phyloP scores from a whole-genome alignment of 2,329 filamentous ascomycete species.

The Spiromastix sp. region DNA sequence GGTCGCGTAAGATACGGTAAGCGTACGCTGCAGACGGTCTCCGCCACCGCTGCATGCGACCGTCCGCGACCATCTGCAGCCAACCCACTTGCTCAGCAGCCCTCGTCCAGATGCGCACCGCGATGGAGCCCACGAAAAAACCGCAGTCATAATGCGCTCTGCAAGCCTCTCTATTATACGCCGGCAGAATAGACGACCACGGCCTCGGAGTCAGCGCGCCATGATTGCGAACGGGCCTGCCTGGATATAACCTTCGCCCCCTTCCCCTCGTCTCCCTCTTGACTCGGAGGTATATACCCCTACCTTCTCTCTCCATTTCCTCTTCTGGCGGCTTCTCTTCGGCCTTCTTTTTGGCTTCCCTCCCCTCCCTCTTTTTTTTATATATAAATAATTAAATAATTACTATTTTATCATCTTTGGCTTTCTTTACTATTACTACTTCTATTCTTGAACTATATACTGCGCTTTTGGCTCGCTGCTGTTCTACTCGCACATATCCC shows the following conservation, averaged over 20 bases:
- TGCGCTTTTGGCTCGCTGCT: not conserved
- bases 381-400: conserved; percentile 5
- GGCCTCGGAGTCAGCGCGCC: conserved; percentile 7
- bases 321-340: conserved; percentile 11
- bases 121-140: not conserved
- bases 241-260: conserved; percentile 12
- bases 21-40: not conserved
- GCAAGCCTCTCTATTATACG: not conserved
- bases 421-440: conserved; percentile 1
- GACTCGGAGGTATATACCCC: too few relatives aligned
- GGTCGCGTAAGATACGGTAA: not conserved
- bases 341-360: conserved; percentile 11
- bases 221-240: conserved; percentile 7
- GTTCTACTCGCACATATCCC: too few relatives aligned
- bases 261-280: conserved; percentile 12
- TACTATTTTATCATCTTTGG: conserved; percentile 2
- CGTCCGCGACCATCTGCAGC: conserved; percentile 9
- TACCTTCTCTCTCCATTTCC: conserved; percentile 6
- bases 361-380: conserved; percentile 1
- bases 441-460: conserved; percentile 2
- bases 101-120: not conserved
- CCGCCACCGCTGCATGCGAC: conserved; percentile 8
- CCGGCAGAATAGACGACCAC: not conserved
- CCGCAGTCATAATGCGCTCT: not conserved
- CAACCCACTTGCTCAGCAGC: conserved; percentile 3